Conservation (phyloP, 495 filamentous ascomycete species). For the Cudoniella acicularis region DNA sequence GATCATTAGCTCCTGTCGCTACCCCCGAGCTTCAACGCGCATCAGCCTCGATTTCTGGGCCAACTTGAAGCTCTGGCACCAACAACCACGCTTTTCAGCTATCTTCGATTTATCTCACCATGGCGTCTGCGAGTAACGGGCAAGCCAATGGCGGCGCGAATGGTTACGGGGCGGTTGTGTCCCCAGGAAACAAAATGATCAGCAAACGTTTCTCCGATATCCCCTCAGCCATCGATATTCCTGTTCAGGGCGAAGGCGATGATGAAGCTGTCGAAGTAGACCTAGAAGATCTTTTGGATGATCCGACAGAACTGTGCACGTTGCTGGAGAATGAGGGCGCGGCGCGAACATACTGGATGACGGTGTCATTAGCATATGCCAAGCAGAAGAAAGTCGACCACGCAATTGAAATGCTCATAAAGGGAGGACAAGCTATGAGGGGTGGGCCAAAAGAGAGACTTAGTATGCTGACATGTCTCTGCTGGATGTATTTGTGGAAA, state of each 20-base stretch:
- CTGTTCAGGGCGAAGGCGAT: conserved; percentile 73
- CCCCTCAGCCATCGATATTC: conserved; percentile 83
- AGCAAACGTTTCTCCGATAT: conserved; percentile 79
- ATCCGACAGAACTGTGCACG: conserved; percentile 92
- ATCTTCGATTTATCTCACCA: conserved; percentile 33
- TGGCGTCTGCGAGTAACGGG: conserved; percentile 53
- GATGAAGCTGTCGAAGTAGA: conserved; percentile 88
- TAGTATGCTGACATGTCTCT: conserved; percentile 75
- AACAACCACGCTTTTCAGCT: too few species aligned
- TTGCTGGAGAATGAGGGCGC: conserved; percentile 89
- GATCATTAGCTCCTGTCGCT: not conserved
- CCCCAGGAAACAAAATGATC: conserved; percentile 16
- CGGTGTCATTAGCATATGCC: conserved; percentile 92
- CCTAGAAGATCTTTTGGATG: conserved; percentile 83
- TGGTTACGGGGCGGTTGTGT: conserved; percentile 12
- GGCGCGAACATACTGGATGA: conserved; percentile 88
- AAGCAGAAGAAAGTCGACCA: conserved; percentile 90
- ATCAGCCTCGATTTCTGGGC: not conserved
- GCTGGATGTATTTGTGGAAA: conserved; percentile 91
- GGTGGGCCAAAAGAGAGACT: conserved; percentile 79
- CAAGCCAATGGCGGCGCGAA: conserved; percentile 49
- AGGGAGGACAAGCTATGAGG: conserved; percentile 72
- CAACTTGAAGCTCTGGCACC: not conserved
- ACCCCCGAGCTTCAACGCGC: not conserved
- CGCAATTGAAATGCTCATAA: conserved; percentile 88